Base-by-base conservation (phyloP, 2,329 filamentous ascomycete species). In the Arachnomyces sp. region DNA sequence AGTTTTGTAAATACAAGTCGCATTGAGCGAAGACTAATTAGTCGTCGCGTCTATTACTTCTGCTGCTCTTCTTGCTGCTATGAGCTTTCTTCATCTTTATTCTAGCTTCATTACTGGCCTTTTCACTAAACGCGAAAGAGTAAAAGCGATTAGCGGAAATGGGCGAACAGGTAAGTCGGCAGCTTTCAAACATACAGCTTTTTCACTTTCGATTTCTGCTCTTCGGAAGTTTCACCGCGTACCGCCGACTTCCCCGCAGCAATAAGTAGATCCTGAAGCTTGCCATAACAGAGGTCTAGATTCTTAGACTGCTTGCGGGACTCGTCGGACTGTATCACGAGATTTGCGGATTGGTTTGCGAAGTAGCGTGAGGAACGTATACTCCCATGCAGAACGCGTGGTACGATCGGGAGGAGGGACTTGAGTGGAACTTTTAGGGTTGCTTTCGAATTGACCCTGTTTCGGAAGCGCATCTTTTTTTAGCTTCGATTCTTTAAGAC, bases 361-460 rank as follows among this genome's bases (percentile, higher is more conserved):
- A 71, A 65, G 56, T 78, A 80, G 45, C 75, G 74, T 9, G 72
- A 78, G 21, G 61, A 49, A 33, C 66, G 65, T 39, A 82, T 63
- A 18, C 66, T 53, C 33, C 58, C 48, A 56, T 79, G 77, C 7
- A 82, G 61, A 7, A 75, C 50, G 14, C 56, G 59, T 32, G 78
- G 78, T 15, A 82, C 56, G 32, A 75, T 58, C 8, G 69, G 67
- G 9, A 79, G 57, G 31, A 82, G 65, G 6, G 65, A 56, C 16
- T 67, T 60, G 37, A 78, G 59, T 13, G 74, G 66, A 28, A 82
- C 60, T 48, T 71, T 74, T 28, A 82, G 57, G n/a, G 77, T 81
- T 42, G 77, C 78, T 64, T 82, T 82, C 28, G 78, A 79, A 55
- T 78, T 80, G 47, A 80, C 74, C 67, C 78, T 82, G 57, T 40